phyloP scores from a whole-genome alignment of 257 asterid species.

The Nicotiana otophora region DNA sequence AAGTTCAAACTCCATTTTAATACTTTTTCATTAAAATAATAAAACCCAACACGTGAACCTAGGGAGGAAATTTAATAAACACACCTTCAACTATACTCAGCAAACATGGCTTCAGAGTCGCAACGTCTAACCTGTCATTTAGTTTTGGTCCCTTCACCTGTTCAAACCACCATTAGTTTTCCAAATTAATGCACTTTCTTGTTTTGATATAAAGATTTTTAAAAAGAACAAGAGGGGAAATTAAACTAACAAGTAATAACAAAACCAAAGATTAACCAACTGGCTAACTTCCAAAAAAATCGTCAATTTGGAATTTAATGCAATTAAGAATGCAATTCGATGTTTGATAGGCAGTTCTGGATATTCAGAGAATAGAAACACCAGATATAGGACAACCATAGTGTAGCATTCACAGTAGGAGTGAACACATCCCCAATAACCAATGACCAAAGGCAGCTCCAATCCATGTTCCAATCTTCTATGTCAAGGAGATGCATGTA shows the following conservation, averaged over 20 bases:
- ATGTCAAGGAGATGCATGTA: not conserved
- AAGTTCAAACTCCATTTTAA: not conserved
- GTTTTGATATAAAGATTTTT: not conserved
- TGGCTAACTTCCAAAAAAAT: not conserved
- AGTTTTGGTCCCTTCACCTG: conserved; percentile 81
- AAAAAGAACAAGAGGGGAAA: not conserved
- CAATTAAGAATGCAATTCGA: not conserved
- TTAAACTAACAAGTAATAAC: too few relatives aligned
- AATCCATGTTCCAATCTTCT: not conserved
- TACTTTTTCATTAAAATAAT: not conserved
- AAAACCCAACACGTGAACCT: not conserved
- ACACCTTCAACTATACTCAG: conserved; percentile 95
- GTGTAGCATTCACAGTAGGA: not conserved
- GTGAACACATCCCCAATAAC: not conserved
- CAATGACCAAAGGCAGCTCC: not conserved
- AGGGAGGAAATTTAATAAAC: conserved; percentile 7
- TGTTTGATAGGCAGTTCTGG: not conserved
- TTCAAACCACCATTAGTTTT: not conserved
- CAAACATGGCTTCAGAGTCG: conserved; percentile 75
- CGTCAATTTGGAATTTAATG: not conserved
- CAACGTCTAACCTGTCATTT: conserved; percentile 76
- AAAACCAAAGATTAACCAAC: not conserved
- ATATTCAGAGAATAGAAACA: not conserved
- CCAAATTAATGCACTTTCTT: not conserved
- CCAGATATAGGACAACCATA: not conserved